Conservation (phyloP, 345 rosid species). For the Lumnitzera littorea region DNA sequence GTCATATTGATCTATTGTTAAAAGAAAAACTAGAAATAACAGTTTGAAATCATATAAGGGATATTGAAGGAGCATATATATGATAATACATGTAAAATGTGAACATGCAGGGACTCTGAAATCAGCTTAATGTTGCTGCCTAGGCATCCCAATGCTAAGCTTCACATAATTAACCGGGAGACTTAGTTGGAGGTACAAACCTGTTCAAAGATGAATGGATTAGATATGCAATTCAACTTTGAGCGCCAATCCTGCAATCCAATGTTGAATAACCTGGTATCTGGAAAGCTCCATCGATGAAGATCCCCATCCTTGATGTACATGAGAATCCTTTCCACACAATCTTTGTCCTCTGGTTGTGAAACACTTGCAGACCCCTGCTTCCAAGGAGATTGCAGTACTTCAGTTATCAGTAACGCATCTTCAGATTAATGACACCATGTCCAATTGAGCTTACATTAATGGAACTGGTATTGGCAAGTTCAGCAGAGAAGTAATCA, state of each 20-base stretch:
- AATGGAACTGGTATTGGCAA: conserved; percentile 20
- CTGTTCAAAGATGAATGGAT: conserved; percentile 65
- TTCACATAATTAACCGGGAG: not conserved
- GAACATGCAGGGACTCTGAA: not conserved
- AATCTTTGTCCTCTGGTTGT: conserved; percentile 26
- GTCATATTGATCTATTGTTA: no score
- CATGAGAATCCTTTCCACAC: conserved; percentile 46
- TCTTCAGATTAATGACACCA: not conserved
- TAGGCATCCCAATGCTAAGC: no score
- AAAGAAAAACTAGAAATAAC: no score
- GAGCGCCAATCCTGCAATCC: conserved; percentile 61
- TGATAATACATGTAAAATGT: not conserved
- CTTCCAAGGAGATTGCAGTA: not conserved
- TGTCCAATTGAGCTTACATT: conserved; percentile 31
- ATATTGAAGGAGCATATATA: no score
- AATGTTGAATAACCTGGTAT: conserved; percentile 46
- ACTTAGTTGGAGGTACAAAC: conserved; percentile 19
- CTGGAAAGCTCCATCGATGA: conserved; percentile 56
- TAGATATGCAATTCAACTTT: conserved; percentile 61
- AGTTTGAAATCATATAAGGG: no score
- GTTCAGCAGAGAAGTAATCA: conserved; percentile 46
- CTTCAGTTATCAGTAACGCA: not conserved
- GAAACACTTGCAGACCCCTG: conserved; percentile 38
- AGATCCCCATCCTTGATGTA: conserved; percentile 80
- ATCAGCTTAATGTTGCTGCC: not conserved